phyloP scores from a whole-genome alignment of 2,329 filamentous ascomycete species.

The Monilinia laxa region DNA sequence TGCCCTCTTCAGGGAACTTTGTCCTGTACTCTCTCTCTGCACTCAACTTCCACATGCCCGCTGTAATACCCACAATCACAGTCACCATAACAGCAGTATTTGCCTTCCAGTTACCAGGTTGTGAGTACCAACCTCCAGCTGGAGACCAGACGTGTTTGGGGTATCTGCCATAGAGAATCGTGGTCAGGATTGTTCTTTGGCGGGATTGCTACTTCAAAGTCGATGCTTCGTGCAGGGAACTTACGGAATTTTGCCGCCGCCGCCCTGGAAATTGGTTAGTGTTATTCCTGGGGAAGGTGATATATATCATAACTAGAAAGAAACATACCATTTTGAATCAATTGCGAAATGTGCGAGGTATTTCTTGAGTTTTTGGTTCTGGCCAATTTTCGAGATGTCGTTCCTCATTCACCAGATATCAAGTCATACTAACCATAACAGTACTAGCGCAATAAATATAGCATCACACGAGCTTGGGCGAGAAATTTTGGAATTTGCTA shows the following conservation, averaged over 20 bases:
- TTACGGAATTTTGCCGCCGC: constrained; percentile 75
- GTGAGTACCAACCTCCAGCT: constrained; percentile 94
- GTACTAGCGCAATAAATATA: constrained; percentile 13
- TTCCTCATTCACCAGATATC: constrained; percentile 14
- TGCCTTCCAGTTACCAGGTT: constrained; percentile 89
- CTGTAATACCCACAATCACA: constrained; percentile 66
- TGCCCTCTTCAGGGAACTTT: constrained; percentile 71
- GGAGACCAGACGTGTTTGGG: constrained; percentile 99
- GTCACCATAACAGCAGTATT: constrained; percentile 80
- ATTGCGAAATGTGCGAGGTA: constrained; percentile 31
- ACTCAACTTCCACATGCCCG: constrained; percentile 68
- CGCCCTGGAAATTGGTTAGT: constrained; percentile 60
- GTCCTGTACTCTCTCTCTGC: constrained; percentile 71
- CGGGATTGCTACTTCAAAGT: constrained; percentile 3
- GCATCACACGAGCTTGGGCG: constrained; percentile 21
- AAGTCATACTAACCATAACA: background rate
- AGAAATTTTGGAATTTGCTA: constrained; percentile 25
- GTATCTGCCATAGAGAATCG: constrained; percentile 59
- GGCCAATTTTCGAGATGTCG: constrained; percentile 13
- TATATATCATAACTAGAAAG: constrained; percentile 2
- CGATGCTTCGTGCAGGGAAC: constrained; percentile 37
- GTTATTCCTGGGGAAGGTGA: constrained; percentile 6
- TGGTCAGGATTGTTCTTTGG: constrained; percentile 11
- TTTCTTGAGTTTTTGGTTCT: constrained; percentile 20
- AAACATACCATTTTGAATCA: constrained; percentile 57